phyloP scores from a whole-genome alignment of 164 flowering plant species.

The Tetrastigma voinierianum region DNA sequence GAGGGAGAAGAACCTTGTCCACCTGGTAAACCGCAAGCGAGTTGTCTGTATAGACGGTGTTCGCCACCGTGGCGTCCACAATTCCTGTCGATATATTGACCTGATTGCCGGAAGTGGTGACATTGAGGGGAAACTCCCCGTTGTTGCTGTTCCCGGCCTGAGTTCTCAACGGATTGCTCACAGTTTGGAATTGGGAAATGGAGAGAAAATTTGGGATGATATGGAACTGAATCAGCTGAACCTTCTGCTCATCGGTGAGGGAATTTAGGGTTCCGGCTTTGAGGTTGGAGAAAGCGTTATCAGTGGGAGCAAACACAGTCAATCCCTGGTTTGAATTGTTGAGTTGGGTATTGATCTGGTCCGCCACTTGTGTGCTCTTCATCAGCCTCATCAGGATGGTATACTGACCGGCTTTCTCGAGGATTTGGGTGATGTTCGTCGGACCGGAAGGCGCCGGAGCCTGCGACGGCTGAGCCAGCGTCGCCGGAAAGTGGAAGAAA shows the following conservation, averaged over 20 bases:
- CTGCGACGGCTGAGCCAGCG: constrained; percentile 25
- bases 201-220: constrained; percentile 51
- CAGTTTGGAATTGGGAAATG: constrained; percentile 64
- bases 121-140: constrained; percentile 58
- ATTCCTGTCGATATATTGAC: constrained; percentile 75
- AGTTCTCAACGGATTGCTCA: constrained; percentile 79
- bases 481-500: constrained; percentile 15
- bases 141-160: constrained; percentile 61
- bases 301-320: constrained; percentile 77
- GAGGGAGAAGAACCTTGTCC: constrained; percentile 74
- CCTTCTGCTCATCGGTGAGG: constrained; percentile 54
- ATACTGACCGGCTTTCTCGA: constrained; percentile 33
- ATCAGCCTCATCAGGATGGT: constrained; percentile 28
- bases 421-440: constrained; percentile 25
- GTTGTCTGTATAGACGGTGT: constrained; percentile 52
- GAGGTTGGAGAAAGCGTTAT: constrained; percentile 64
- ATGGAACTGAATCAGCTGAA: constrained; percentile 65
- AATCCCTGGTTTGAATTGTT: constrained; percentile 68
- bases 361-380: constrained; percentile 34
- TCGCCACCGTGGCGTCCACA: constrained; percentile 46
- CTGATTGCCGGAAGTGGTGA: constrained; percentile 57
- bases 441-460: constrained; percentile 36
- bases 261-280: constrained; percentile 70
- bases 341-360: constrained; percentile 64
- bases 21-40: constrained; percentile 77